A percentile compares a stretch with the other conserved stretches of the same genome.
Conservation (phyloP, 169 alveolate genomes). For the Plasmodium cynomolgi region DNA sequence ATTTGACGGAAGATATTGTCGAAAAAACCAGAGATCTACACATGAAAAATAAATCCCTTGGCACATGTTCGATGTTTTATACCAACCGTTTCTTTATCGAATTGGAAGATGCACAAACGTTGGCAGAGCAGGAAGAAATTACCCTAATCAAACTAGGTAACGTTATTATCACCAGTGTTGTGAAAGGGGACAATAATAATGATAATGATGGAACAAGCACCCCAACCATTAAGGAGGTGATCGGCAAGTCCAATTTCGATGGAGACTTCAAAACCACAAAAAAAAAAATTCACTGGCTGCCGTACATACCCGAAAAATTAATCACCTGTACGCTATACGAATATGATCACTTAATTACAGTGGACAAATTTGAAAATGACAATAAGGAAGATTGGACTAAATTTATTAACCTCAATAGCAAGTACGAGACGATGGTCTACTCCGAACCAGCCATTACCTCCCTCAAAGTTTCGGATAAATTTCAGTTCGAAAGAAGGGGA, state of each 20-base stretch:
- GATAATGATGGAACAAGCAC: conserved; percentile 75
- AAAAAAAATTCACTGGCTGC: conserved; percentile 93
- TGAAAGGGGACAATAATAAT: conserved; percentile 70
- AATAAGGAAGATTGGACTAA: conserved; percentile 87
- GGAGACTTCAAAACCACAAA: conserved; percentile 95
- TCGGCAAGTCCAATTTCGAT: conserved; percentile 86
- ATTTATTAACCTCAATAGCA: conserved; percentile 83
- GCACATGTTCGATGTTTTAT: conserved; percentile 87
- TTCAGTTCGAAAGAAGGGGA: conserved; percentile 98
- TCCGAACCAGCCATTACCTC: conserved; percentile 87
- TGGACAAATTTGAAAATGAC: conserved; percentile 92
- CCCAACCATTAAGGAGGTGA: conserved; percentile 79
- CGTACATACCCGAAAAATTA: conserved; percentile 81
- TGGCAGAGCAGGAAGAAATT: conserved; percentile 94
- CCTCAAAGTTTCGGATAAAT: conserved; percentile 86
- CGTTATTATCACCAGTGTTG: conserved; percentile 82
- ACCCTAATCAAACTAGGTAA: conserved; percentile 98
- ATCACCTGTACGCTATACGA: conserved; percentile 88
- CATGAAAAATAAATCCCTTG: conserved; percentile 94
- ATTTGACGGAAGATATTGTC: conserved; percentile 65
- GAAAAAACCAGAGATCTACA: conserved; percentile 91
- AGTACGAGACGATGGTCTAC: conserved; percentile 86
- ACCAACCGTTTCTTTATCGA: conserved; percentile 89
- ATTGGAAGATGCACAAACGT: conserved; percentile 92
- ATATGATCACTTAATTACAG: conserved; percentile 95